Base-by-base conservation (phyloP, 805 yeast species). In the Ogataea pilisensis region DNA sequence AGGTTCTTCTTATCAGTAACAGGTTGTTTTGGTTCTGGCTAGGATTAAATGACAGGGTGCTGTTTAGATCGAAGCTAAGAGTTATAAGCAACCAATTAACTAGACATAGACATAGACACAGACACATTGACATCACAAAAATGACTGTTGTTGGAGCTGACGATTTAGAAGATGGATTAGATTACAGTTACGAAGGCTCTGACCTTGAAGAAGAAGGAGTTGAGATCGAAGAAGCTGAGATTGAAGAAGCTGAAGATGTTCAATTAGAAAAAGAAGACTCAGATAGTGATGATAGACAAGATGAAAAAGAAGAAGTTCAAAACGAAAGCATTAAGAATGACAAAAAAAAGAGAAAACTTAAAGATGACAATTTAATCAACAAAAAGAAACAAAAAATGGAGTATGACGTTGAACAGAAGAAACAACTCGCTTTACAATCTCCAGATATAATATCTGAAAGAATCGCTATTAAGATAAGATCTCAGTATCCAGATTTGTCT, bases 141-240 rank as follows among this genome's bases (percentile, higher is more conserved):
- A 48, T 41, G 49, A 18, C 31, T 5, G 22, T 17, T 12, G 41
- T 44, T n/a, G 58, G 40, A 11, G 84, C 73, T 13, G 95, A 88
- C 60, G 95, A 83, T 45, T 67, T 87, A 43, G 90, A 85, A 38
- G 95, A 86, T 57, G 91, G 88, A 2, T 65, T 87, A 37, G 83
- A 72, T 3, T 85, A 84, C 30, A 51, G 64, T 22, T 57, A 63
- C n/a, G 61, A 51, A 11, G 31, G 33, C 1, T 46, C 56, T 5
- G 31, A 29, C 16, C 16, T 16, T n/a, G 60, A 57, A 3, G 72
- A 55, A 14, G 66, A 62, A 29, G 76, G 64, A 14, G 66, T 60
- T 25, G 68, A 61, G 24, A 59, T 60, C 24, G n/a, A n/a, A n/a
- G n/a, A n/a, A n/a, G 63, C 46, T 4, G 65, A 56, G 11, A 61